These are phyloP conservation scores for Talaromyces stipitatus DNA, from an alignment of 495 filamentous ascomycete genomes.

Conservation along the genomic window DNA sequence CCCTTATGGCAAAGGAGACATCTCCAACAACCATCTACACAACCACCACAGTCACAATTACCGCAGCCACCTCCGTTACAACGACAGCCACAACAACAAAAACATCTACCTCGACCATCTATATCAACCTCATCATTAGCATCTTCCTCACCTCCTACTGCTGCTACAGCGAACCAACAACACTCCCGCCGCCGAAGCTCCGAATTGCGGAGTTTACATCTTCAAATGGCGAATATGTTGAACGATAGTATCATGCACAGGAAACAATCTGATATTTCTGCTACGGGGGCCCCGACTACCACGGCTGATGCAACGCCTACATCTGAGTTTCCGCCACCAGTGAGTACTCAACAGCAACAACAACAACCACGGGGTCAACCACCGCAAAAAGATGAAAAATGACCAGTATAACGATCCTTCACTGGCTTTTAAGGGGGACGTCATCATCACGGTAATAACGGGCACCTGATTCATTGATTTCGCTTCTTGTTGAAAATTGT, in stretches of 20 bases:
- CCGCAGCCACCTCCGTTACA: not conserved
- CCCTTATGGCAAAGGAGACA: not conserved
- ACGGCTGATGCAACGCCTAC: not conserved
- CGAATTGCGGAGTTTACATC: not conserved
- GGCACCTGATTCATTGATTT: not conserved
- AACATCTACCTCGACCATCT: not conserved
- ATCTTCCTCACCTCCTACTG: not conserved
- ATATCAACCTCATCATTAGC: not conserved
- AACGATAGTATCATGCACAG: not conserved
- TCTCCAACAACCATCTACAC: not conserved
- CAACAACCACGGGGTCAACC: not conserved
- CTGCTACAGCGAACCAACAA: not conserved
- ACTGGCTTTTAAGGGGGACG: not conserved
- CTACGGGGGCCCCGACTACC: not conserved
- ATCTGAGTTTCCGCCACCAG: not conserved
- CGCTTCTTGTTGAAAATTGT: not conserved
- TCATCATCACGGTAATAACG: not conserved
- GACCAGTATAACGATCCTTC: not conserved
- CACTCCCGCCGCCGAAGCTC: conserved; percentile 1
- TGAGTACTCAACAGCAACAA: not conserved
- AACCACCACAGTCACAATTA: not conserved
- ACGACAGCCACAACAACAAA: not conserved
- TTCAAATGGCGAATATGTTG: not conserved
- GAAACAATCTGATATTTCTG: not conserved
- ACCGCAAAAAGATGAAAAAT: not conserved